phyloP scores from a whole-genome alignment of 352 stramenopile genomes.

The Globisporangium recalcitrans region DNA sequence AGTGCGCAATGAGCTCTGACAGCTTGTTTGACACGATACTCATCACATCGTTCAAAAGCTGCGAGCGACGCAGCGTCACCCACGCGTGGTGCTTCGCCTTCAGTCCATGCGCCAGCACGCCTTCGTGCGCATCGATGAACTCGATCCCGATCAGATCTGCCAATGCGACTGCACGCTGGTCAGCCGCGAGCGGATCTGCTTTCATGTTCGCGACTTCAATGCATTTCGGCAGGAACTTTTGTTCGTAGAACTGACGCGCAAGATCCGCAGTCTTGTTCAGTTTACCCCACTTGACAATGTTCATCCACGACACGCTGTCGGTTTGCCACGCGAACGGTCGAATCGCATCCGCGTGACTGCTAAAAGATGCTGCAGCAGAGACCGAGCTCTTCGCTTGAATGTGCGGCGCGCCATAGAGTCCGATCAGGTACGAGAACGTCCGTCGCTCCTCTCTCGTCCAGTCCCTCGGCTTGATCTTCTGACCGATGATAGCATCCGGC shows the following conservation, averaged over 20 bases:
- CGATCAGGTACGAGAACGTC: conserved; percentile 75
- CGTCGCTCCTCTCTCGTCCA: conserved; percentile 86
- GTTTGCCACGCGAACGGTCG: conserved; percentile 68
- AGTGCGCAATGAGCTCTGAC: conserved; percentile 33
- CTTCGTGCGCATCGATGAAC: conserved; percentile 84
- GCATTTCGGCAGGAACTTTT: conserved; percentile 72
- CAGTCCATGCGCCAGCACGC: conserved; percentile 71
- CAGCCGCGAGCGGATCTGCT: conserved; percentile 65
- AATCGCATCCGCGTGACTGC: conserved; percentile 28
- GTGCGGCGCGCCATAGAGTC: conserved; percentile 64
- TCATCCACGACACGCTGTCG: conserved; percentile 78
- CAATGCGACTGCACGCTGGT: conserved; percentile 68
- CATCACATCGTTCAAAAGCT: conserved; percentile 68
- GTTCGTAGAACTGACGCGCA: conserved; percentile 58
- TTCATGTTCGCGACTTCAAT: conserved; percentile 75
- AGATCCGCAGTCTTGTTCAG: conserved; percentile 76
- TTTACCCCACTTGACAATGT: conserved; percentile 76
- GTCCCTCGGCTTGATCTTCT: conserved; percentile 72
- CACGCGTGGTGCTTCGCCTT: conserved; percentile 84
- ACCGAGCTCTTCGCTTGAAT: conserved; percentile 65
- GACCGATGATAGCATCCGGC: conserved; percentile 41
- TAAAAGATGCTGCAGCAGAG: conserved; percentile 23
- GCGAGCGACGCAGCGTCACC: conserved; percentile 70
- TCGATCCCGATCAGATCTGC: conserved; percentile 80
- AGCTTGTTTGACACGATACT: conserved; percentile 45